Base-by-base conservation (phyloP, 345 rosid species). In the Syzygium jambos region DNA sequence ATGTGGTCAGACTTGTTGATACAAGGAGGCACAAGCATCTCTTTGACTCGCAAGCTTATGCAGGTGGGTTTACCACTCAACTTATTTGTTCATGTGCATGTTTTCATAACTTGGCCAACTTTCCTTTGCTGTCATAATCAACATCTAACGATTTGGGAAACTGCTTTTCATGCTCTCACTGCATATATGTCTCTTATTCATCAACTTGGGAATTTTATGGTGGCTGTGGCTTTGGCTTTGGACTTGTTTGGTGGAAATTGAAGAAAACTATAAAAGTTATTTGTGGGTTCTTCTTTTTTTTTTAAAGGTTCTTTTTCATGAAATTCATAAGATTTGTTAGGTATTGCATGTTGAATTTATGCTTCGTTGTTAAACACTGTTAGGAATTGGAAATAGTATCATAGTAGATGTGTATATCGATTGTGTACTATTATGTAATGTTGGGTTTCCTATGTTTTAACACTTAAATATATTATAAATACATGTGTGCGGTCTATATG, bases 31-130 rank as follows among this genome's bases (percentile, higher is more conserved):
- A 93, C 90, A 68, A 97, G 94, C 90, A 92, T 97, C 90, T 94
- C 98, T 56, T 84, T 93, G 91, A 95, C 98, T 30, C 96, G 99
- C 83, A 97, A 96, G 93, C 94, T 96, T 91, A 93, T 97, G 99
- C 99, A 97, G 98, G 98, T 97, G 51, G 53, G 56, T 12, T 34
- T 61, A n/a, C 87, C 51, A n/a, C 9, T 14, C 7, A 38, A 38
- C 53, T 55, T 27, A 23, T 85, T 29, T 61, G 11, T 55, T 55
- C 11, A 5, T 29, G 29, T 85, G 65, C 78, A 30, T 54, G n/a
- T 55, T 51, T 17, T 49, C 78, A 53, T 16, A 16, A 73, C 25
- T 73, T 73, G 82, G 49, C 49, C 82, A 38, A 19, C 2, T 5
- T 34, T 73, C 14, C 15, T 73, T 73, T 73, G 27, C 82, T 38